Evolutionary conservation across 768 basidiomycete genomes (phyloP), one percentile per base, ranked within the genome.

Genomic region (Podaxis sp.): DNA sequence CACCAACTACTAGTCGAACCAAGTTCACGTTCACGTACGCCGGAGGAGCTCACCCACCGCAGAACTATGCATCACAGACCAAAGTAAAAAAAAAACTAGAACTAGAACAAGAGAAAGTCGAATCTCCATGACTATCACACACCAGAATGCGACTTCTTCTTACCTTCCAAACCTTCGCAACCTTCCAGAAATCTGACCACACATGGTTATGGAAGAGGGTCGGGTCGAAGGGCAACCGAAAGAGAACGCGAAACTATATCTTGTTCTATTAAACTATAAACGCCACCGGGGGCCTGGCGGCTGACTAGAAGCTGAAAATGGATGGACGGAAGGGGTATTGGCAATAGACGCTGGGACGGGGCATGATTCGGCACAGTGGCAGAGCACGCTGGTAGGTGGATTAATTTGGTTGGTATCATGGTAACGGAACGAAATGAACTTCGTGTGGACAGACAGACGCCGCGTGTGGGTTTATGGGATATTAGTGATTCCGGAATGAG

Each of bases 371-470:
- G 22, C 13, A 19, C n/a, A 15, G 42, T 7, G 15, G 15, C 42
- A 53, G 7, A 30, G 30, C 17, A 28, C 8, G 36, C n/a, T 40
- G 38, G 44, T 46, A 19, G n/a, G n/a, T 52, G 7, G 49, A 51
- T 38, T 42, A 28, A 60, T 60, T 38, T 51, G 54, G 54, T 38
- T 39, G 59, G 59, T 60, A 60, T 60, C 59, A 52, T 60, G 13
- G 59, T 52, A 52, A 60, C 59, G 38, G 36, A 15, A 42, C 15
- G 48, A 60, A 40, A 60, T 60, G 59, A 60, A 52, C 36, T 52
- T 57, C 4, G 39, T 39, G 9, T 22, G 54, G 33, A 33, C 33
- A 33, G 30, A 30, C 7, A 30, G 30, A 30, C 30, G 30, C 30
- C 33, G 33, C 0, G 49, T 28, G 22, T 51, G 49, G 24, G 8